Evolutionary conservation across 306 rosid species (phyloP).

Genomic region (Cicer yamashitae): DNA sequence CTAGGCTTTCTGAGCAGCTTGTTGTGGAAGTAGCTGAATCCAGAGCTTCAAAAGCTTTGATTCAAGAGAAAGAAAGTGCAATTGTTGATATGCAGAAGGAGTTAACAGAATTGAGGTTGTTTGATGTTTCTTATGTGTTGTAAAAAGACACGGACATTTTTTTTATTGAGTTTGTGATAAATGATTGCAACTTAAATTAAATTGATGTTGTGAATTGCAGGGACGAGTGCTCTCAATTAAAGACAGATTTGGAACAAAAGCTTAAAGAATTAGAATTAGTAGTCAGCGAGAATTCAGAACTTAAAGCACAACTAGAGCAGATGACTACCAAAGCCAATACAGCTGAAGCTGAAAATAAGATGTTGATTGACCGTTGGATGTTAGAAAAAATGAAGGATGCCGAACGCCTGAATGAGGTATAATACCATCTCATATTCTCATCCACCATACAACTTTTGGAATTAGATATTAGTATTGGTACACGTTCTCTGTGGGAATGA

Average conservation of each 20-base stretch:
- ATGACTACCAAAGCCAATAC: constrained; percentile 65
- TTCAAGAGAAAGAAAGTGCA: constrained; percentile 70
- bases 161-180: constrained; percentile 8
- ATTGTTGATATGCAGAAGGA: constrained; percentile 65
- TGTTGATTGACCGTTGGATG: constrained; percentile 96
- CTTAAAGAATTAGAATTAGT: constrained; percentile 71
- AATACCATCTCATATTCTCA: constrained; percentile 18
- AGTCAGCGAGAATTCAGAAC: constrained; percentile 76
- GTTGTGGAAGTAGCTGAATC: constrained; percentile 93
- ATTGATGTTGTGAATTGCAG: constrained; percentile 51
- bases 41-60: constrained; percentile 70
- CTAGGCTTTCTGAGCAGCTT: constrained; percentile 90
- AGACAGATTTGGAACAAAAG: constrained; percentile 78
- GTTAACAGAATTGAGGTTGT: constrained; percentile 70
- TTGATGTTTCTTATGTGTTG: constrained; percentile 32
- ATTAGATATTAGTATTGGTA: constrained; percentile 35
- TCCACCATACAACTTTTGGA: constrained; percentile 9
- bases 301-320: constrained; percentile 70
- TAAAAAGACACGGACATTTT: not conserved
- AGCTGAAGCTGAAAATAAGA: constrained; percentile 88
- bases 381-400: constrained; percentile 98
- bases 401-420: constrained; percentile 97
- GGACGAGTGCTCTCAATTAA: constrained; percentile 73
- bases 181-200: not conserved
- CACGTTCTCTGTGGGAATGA: constrained; percentile 16